phyloP scores from a whole-genome alignment of 495 filamentous ascomycete genomes.

The Choiromyces venosus region DNA sequence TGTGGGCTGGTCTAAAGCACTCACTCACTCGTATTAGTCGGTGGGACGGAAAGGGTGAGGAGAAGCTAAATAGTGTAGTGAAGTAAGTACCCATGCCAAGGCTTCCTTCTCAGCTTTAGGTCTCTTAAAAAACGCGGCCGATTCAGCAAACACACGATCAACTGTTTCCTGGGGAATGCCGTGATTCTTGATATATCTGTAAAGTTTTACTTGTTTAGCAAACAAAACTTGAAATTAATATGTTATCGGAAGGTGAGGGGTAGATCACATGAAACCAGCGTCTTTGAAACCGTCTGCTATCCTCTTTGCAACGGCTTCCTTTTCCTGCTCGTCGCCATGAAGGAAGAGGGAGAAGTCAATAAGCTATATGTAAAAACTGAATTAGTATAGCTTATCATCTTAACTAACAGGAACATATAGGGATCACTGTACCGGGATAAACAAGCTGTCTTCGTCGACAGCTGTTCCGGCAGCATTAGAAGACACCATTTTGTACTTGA shows the following conservation, averaged over 20 bases:
- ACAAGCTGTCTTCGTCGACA: slow-evolving; percentile 60
- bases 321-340: slow-evolving; percentile 56
- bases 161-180: slow-evolving; percentile 60
- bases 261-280: slow-evolving; percentile 65
- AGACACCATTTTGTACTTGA: slow-evolving; percentile 15
- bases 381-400: background rate
- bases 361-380: slow-evolving; percentile 51
- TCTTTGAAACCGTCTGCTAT: slow-evolving; percentile 75
- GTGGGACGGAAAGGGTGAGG: background rate
- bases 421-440: slow-evolving; percentile 57
- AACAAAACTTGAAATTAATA: background rate
- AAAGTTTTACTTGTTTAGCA: background rate
- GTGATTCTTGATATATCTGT: slow-evolving; percentile 69
- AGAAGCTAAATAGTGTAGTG: background rate
- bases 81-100: slow-evolving; percentile 53
- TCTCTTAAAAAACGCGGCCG: slow-evolving; percentile 70
- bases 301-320: slow-evolving; percentile 59
- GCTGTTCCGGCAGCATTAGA: slow-evolving; percentile 47
- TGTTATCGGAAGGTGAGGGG: background rate
- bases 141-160: slow-evolving; percentile 60
- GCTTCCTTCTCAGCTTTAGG: slow-evolving; percentile 63
- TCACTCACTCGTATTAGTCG: background rate
- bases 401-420: slow-evolving; percentile 10
- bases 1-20: slow-evolving; percentile 52
- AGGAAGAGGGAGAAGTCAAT: slow-evolving; percentile 81